A percentile compares a stretch with the other conserved stretches of the same genome.
Conservation (phyloP, 176 grass and related monocot genomes). For the Triticum aestivum region DNA sequence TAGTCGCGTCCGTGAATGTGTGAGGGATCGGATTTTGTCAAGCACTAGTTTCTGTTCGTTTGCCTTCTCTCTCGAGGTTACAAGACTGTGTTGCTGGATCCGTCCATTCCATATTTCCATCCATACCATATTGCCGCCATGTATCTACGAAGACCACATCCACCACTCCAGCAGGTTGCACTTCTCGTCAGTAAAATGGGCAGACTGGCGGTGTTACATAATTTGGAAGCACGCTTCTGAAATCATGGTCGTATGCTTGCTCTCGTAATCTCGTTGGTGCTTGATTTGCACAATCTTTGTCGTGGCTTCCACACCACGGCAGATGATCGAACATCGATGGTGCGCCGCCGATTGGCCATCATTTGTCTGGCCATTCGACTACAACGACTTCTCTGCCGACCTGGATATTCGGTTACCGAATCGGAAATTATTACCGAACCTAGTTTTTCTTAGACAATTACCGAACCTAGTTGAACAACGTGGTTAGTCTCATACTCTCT, state of each 20-base stretch:
- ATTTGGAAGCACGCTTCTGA: not conserved
- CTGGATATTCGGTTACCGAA: no score
- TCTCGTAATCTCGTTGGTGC: not conserved
- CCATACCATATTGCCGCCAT: not conserved
- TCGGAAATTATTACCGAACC: no score
- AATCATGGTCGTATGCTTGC: not conserved
- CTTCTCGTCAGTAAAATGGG: not conserved
- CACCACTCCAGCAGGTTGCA: not conserved
- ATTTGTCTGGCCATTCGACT: not conserved
- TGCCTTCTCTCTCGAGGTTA: not conserved
- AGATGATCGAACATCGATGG: not conserved
- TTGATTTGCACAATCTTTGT: not conserved
- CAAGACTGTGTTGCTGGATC: not conserved
- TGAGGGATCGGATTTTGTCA: no score
- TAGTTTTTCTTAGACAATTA: no score
- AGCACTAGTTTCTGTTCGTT: not conserved
- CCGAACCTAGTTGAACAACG: no score
- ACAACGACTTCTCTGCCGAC: no score
- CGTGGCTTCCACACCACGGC: conserved; percentile 24
- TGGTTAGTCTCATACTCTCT: no score
- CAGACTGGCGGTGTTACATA: not conserved
- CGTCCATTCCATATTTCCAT: not conserved
- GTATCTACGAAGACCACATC: no score
- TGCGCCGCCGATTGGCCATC: not conserved
- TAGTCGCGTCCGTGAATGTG: no score